These are phyloP conservation scores for Russula griseocarnosa DNA, from an alignment of 768 basidiomycete species.

Conservation along the genomic window DNA sequence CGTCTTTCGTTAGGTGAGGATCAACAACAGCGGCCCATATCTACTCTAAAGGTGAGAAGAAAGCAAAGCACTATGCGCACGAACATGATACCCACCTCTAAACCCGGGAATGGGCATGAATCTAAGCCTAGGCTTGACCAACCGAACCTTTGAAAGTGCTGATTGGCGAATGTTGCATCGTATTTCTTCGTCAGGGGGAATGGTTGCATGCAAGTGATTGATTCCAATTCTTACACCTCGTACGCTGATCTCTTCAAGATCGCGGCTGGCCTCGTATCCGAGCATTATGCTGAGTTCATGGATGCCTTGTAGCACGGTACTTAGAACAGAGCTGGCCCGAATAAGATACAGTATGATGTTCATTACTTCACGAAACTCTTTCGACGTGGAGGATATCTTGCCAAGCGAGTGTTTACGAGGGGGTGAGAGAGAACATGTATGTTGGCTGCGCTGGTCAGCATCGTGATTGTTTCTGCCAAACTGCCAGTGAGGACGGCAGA, in stretches of 20 bases:
- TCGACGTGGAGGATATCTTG: slow-evolving; percentile 25
- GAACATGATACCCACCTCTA: slow-evolving; percentile 55
- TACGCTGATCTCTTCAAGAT: slow-evolving; percentile 59
- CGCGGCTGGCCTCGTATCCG: slow-evolving; percentile 77
- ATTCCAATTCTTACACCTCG: slow-evolving; percentile 59
- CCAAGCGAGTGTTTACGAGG: slow-evolving; percentile 26
- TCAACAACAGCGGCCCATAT: slow-evolving; percentile 88
- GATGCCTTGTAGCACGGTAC: slow-evolving; percentile 50
- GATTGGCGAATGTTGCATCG: slow-evolving; percentile 62
- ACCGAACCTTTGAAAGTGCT: slow-evolving; percentile 71
- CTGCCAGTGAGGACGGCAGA: too few relatives aligned
- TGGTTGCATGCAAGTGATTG: not conserved
- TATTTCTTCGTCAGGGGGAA: slow-evolving; percentile 2
- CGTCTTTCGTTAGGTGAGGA: slow-evolving; percentile 61
- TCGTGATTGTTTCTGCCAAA: not conserved
- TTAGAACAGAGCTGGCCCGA: slow-evolving; percentile 3
- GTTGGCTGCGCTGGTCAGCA: slow-evolving; percentile 16
- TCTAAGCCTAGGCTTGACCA: slow-evolving; percentile 73
- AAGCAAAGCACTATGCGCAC: not conserved
- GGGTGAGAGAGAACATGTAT: slow-evolving; percentile 27
- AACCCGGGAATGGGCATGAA: slow-evolving; percentile 83
- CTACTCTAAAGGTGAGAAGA: slow-evolving; percentile 38
- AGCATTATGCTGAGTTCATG: slow-evolving; percentile 70
- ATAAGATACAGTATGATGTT: not conserved
- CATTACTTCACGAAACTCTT: slow-evolving; percentile 28